Conservation (phyloP, 169 alveolate genomes). For the Plasmodium adleri region DNA sequence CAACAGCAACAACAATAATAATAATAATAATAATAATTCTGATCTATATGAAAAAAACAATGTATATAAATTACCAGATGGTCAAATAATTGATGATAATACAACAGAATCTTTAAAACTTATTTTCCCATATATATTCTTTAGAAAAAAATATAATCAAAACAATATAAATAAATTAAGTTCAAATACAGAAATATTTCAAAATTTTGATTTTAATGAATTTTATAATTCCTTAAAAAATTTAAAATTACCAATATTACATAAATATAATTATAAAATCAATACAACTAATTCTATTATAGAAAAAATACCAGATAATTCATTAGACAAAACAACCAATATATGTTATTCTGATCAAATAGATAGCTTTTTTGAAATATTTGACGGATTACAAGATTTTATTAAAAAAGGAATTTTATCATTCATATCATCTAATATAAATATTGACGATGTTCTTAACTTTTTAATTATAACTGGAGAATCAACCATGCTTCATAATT, state of each 20-base stretch:
- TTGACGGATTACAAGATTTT: slow-evolving; percentile 68
- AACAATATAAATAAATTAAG: slow-evolving; percentile 35
- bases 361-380: slow-evolving; percentile 56
- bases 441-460: slow-evolving; percentile 64
- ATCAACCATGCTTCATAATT: slow-evolving; percentile 78
- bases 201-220: slow-evolving; percentile 39
- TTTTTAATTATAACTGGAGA: slow-evolving; percentile 83
- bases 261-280: slow-evolving; percentile 57
- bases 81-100: slow-evolving; percentile 75
- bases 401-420: slow-evolving; percentile 73
- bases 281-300: slow-evolving; percentile 31
- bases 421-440: slow-evolving; percentile 52
- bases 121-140: slow-evolving; percentile 65
- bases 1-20: slow-evolving; percentile 24
- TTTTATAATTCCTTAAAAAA: slow-evolving; percentile 53
- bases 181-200: slow-evolving; percentile 13
- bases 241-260: slow-evolving; percentile 57
- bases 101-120: slow-evolving; percentile 77
- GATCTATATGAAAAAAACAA: slow-evolving; percentile 13
- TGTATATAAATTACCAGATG: slow-evolving; percentile 82
- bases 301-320: slow-evolving; percentile 43
- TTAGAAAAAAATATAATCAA: slow-evolving; percentile 72
- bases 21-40: slow-evolving; percentile 3
- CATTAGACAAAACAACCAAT: slow-evolving; percentile 33
- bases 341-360: slow-evolving; percentile 51